Evolutionary conservation across 805 yeast genomes (phyloP), one percentile per base, ranked within the genome.

Genomic region (Starmerella bombicola): DNA sequence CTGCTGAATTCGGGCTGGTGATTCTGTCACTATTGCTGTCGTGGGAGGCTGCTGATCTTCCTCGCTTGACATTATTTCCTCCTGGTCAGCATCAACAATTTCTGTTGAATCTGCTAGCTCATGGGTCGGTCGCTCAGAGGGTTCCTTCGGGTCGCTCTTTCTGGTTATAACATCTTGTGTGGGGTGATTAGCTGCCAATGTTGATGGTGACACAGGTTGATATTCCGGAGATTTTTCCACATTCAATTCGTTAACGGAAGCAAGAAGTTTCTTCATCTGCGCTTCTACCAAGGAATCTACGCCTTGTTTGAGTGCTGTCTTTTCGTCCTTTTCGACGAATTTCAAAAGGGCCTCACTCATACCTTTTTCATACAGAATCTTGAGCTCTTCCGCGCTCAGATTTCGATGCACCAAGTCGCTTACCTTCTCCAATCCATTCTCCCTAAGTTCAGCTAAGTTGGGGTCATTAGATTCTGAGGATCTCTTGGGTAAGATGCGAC

Each of bases 251-350:
- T 9, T 4, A 3, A 42, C 30, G 3, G 38, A 17, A 5, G 19
- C 38, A 5, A 42, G 17, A 32, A 46, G 38, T 8, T 42, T 30
- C 5, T 47, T 42, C 24, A 55, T 39, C 41, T 57, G 59, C 17
- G 39, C 37, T 24, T 47, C 47, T 34, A 60, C 49, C 2, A 66
- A 49, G 0, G 46, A 49, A 15, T 61, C 64, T 2, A 63, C 64
- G 43, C 60, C 59, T 64, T 48, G 33, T 37, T 71, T 74, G 37
- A 88, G 62, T 0, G 86, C 75, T 26, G 66, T 63, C 54, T 78
- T 81, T 56, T 86, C 95, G 45, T 85, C 95, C 49, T 81, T 83
- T 33, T 78, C 84, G 3, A 91, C 76, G 55, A 75, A 80, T 41
- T 68, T 70, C 39, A 71, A 70, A 1, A 91, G 71, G 0, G 93